Evolutionary conservation across 345 rosid species (phyloP).

Genomic region (Clarkia xantiana): DNA sequence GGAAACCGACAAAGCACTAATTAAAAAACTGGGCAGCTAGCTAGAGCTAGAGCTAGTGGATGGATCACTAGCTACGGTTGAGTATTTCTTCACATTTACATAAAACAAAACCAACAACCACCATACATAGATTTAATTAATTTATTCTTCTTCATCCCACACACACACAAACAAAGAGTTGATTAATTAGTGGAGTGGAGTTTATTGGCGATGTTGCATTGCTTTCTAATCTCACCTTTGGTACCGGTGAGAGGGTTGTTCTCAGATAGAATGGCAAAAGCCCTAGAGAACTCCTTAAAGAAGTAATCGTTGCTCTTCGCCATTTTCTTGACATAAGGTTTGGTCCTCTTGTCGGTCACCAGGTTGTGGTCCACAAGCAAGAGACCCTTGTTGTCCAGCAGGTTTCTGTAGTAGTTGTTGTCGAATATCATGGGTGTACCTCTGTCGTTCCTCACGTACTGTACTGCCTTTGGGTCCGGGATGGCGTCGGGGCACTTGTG

Average conservation of each 20-base stretch:
- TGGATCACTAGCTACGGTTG: no score
- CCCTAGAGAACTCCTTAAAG: slow-evolving; percentile 85
- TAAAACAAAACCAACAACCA: no score
- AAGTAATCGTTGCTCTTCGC: slow-evolving; percentile 86
- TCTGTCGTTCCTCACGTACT: slow-evolving; percentile 89
- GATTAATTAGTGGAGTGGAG: slow-evolving; percentile 18
- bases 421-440: slow-evolving; percentile 89
- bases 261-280: slow-evolving; percentile 71
- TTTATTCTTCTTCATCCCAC: no score
- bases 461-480: slow-evolving; percentile 90
- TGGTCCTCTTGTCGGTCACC: slow-evolving; percentile 74
- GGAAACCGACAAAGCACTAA: no score
- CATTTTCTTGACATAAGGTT: slow-evolving; percentile 84
- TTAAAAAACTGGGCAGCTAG: no score
- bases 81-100: no score
- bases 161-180: no score
- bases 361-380: slow-evolving; percentile 82
- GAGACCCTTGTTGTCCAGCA: slow-evolving; percentile 84
- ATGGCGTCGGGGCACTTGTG: slow-evolving; percentile 89
- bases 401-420: slow-evolving; percentile 93
- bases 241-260: slow-evolving; percentile 86
- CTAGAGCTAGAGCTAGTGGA: no score
- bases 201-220: slow-evolving; percentile 80
- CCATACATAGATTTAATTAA: no score
- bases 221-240: slow-evolving; percentile 88